Percentiles rank a stretch among this genome's conserved stretches.
These are phyloP conservation scores for Neonectria ditissima DNA, from an alignment of 2,329 filamentous ascomycete genomes.

Conservation along the genomic window DNA sequence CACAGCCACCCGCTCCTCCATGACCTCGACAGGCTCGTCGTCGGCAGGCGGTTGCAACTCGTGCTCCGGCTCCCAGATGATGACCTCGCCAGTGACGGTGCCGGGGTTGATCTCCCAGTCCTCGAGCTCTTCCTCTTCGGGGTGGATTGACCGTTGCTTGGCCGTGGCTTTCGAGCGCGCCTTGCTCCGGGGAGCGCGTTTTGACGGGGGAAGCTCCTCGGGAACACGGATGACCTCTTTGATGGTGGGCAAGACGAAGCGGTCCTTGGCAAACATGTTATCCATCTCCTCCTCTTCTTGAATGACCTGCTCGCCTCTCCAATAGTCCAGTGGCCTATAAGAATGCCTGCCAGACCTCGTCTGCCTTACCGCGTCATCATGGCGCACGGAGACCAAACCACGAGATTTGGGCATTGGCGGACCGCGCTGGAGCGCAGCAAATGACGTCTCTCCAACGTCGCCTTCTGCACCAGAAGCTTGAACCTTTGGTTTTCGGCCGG, in stretches of 20 bases:
- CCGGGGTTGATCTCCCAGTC: slow-evolving; percentile 79
- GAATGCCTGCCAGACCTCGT: slow-evolving; percentile 84
- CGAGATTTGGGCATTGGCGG: slow-evolving; percentile 67
- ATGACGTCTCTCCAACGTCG: slow-evolving; percentile 59
- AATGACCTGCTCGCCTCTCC: slow-evolving; percentile 85
- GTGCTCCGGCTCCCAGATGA: slow-evolving; percentile 71
- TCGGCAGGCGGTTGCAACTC: slow-evolving; percentile 65
- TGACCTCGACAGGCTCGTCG: slow-evolving; percentile 66
- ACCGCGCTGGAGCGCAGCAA: slow-evolving; percentile 63
- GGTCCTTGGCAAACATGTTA: slow-evolving; percentile 57
- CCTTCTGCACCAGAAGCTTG: slow-evolving; percentile 45
- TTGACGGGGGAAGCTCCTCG: slow-evolving; percentile 64
- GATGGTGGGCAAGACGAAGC: slow-evolving; percentile 75
- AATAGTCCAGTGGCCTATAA: slow-evolving; percentile 83
- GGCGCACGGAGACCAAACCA: slow-evolving; percentile 65
- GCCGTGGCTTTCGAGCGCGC: slow-evolving; percentile 47
- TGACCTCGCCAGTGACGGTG: slow-evolving; percentile 71
- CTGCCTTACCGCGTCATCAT: slow-evolving; percentile 64
- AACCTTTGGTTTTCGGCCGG: slow-evolving; percentile 41
- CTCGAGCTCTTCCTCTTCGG: slow-evolving; percentile 69
- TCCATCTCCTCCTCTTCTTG: slow-evolving; percentile 71
- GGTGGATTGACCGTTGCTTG: slow-evolving; percentile 51
- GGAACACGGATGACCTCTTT: slow-evolving; percentile 80
- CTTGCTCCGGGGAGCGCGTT: slow-evolving; percentile 43
- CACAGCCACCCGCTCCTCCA: slow-evolving; percentile 68